Conservation (phyloP, 225 moss, liverwort and hornwort genomes). For the Bryum argenteum region DNA sequence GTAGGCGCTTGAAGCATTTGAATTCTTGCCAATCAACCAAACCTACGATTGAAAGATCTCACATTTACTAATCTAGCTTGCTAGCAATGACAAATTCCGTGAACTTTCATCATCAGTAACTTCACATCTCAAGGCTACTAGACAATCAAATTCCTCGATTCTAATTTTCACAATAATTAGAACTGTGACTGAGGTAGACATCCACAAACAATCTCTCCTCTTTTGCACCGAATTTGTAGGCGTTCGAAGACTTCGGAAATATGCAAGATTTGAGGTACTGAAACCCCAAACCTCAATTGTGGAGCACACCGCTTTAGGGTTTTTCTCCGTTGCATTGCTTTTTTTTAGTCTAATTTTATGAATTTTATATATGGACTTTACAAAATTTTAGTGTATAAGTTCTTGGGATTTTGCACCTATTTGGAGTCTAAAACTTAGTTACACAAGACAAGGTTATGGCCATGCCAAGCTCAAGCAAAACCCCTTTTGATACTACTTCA, state of each 20-base stretch:
- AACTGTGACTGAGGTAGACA: not conserved
- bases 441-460: too few species aligned
- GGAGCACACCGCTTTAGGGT: too few species aligned
- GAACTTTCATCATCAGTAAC: not conserved
- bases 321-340: too few species aligned
- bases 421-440: too few species aligned
- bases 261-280: not conserved
- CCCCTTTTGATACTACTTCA: too few species aligned
- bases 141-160: not conserved
- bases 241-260: not conserved
- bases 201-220: not conserved
- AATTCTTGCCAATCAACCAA: constrained; percentile 23
- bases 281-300: not conserved
- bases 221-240: not conserved
- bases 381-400: too few species aligned
- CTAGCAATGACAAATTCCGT: not conserved
- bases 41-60: constrained; percentile 14
- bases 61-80: not conserved
- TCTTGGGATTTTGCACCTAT: too few species aligned
- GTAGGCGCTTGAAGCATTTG: not conserved
- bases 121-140: not conserved
- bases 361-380: too few species aligned
- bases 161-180: too few species aligned
- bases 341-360: too few species aligned
- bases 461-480: too few species aligned